Base-by-base conservation (phyloP, 2,329 filamentous ascomycete genomes). In the Neofusicoccum laricinum region DNA sequence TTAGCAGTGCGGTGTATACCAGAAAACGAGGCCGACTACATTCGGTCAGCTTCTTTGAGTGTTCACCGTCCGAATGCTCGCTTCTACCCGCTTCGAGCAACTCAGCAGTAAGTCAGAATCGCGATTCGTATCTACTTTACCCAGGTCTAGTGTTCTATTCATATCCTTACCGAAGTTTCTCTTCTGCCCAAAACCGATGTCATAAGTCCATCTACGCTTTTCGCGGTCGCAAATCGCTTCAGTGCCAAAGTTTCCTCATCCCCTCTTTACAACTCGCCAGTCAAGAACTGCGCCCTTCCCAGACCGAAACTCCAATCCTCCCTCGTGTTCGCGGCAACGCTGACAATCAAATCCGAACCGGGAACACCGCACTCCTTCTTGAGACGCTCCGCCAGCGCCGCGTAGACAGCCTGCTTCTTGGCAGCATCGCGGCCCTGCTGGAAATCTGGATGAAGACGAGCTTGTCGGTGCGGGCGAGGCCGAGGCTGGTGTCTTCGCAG, bases 231-330 rank as follows among this genome's bases (percentile, higher is more conserved):
- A 30, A 30, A 30, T 30, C 25, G 7, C 25, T 30, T 30, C 25
- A 6, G 25, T 30, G 25, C 25, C 25, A 7, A 7, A 30, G 5
- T 30, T 30, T 6, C 25, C 25, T 30, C 25, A 6, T 48, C 25
- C 25, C n/a, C 3, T 25, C 15, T 15, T 36, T 48, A 63, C 65
- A 69, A 59, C 45, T 67, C 70, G 11, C 67, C 68, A 7, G 64
- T 70, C 63, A 74, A 66, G 57, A 74, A 75, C 62, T 75, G 73
- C 43, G 73, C 72, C 45, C 69, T 63, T 1, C 71, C 71, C 32
- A 67, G 61, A 5, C 72, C 72, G 66, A 75, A 74, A 66, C 71
- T 73, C 72, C 73, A 75, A 66, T 75, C 71, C 50, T 71, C 72
- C 66, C 67, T 69, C 19, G 66, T 68, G 65, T 72, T 74, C 46